A percentile compares a stretch with the other conserved stretches of the same genome.
These are phyloP conservation scores for Penicillium brasilianum DNA, from an alignment of 2,329 filamentous ascomycete species.

Conservation along the genomic window DNA sequence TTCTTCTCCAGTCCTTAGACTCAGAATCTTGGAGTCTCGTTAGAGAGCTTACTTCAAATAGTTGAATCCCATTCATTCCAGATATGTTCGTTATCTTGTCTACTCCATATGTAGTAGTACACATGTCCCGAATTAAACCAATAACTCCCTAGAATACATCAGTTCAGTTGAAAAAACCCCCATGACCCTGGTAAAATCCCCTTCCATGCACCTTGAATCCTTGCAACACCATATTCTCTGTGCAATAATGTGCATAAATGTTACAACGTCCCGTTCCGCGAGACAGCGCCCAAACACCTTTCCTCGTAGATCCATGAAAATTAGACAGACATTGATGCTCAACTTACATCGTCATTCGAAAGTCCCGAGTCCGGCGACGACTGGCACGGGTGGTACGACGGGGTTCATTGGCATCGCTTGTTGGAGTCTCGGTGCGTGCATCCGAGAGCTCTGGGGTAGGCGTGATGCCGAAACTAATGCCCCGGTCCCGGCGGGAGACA, in stretches of 20 bases:
- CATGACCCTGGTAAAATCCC: constrained; percentile 10
- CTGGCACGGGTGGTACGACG: constrained; percentile 43
- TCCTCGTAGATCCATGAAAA: constrained; percentile 12
- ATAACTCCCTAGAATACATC: background rate
- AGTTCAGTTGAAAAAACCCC: background rate
- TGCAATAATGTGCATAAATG: constrained; percentile 22
- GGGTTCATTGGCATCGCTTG: constrained; percentile 42
- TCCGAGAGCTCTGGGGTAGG: constrained; percentile 47
- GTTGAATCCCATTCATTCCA: background rate
- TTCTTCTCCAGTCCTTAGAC: too few species aligned
- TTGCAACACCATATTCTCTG: constrained; percentile 21
- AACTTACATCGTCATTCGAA: constrained; percentile 45
- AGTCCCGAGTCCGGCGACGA: constrained; percentile 38
- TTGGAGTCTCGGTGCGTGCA: constrained; percentile 44
- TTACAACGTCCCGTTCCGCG: constrained; percentile 13
- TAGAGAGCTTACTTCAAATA: background rate
- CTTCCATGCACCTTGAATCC: constrained; percentile 16
- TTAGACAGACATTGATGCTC: background rate
- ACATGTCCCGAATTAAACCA: background rate
- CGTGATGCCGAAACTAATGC: constrained; percentile 43
- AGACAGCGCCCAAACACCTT: constrained; percentile 12
- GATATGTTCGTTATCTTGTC: background rate
- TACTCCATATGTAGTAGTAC: background rate
- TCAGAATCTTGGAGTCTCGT: too few species aligned
- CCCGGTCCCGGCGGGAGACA: constrained; percentile 44